Base-by-base conservation (phyloP, 768 basidiomycete genomes). In the Suillus spraguei region DNA sequence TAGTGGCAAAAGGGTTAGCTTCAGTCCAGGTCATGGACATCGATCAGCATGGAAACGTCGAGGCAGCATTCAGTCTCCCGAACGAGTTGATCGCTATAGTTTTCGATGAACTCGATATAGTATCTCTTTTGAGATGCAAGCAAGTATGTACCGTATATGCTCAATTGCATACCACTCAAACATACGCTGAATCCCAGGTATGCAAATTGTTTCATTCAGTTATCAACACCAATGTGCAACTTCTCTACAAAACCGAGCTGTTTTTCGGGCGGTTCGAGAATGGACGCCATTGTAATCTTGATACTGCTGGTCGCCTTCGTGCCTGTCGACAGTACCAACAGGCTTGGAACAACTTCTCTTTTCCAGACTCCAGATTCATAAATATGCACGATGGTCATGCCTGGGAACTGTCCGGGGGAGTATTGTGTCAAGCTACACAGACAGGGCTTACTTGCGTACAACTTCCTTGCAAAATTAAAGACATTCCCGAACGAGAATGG, bases 401-500 rank as follows among this genome's bases (percentile, higher is more conserved):
- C 24, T 79, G 78, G 78, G 78, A 79, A 59, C 66, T 79, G 53
- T 65, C 69, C 11, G 74, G 76, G 53, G 78, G 78, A 58, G 67
- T 79, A 20, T 67, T 79, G 28, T 74, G 70, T 1, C 73, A 74
- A n/a, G 70, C 70, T 5, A 64, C 42, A 66, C 62, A 65, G 47
- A 60, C 35, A 66, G 16, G 61, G 33, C 46, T 60, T 59, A 65
- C 61, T n/a, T 66, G 75, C 49, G 65, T 65, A 20, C 74, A 72
- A 42, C 60, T 79, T 11, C 74, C 79, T 7, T 78, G 71, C 65
- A 62, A 67, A n/a, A 49, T 67, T 47, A 73, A 76, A 38, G 66
- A 68, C 47, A 68, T 80, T 13, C 59, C 64, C 16, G 65, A 69
- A 39, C 66, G 61, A 41, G 58, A 67, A 33, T 79, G 79, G 78